Conservation (phyloP, 495 filamentous ascomycete species). For the Aspergillus homomorphus region DNA sequence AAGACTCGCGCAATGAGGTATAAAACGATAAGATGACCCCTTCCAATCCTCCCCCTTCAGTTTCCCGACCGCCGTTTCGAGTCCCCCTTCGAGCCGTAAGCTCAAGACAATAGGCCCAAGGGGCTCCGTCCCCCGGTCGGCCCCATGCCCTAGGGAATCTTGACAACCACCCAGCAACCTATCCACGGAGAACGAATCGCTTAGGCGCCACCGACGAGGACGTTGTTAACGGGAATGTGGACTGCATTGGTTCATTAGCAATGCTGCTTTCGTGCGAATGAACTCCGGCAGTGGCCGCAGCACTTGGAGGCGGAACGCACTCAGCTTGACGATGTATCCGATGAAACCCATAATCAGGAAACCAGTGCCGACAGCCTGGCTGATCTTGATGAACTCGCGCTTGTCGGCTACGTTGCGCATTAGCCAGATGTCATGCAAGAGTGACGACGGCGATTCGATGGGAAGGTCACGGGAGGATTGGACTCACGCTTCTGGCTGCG, state of each 20-base stretch:
- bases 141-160: not conserved
- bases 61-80: not conserved
- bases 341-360: conserved; percentile 82
- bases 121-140: not conserved
- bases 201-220: conserved; percentile 70
- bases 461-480: not conserved
- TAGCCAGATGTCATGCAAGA: not conserved
- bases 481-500: conserved; percentile 67
- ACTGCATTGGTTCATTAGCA: conserved; percentile 38
- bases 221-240: conserved; percentile 82
- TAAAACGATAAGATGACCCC: not conserved
- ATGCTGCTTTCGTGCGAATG: not conserved
- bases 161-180: not conserved
- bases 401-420: conserved; percentile 59
- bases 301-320: conserved; percentile 43
- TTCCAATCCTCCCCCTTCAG: not conserved
- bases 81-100: not conserved
- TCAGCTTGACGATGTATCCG: conserved; percentile 93
- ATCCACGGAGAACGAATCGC: not conserved
- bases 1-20: not conserved
- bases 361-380: conserved; percentile 89
- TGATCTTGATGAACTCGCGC: conserved; percentile 90
- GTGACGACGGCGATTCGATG: not conserved
- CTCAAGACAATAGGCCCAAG: not conserved
- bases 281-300: not conserved